Evolutionary conservation across 2,329 filamentous ascomycete species (phyloP).

Genomic region (Diaporthe batatas): DNA sequence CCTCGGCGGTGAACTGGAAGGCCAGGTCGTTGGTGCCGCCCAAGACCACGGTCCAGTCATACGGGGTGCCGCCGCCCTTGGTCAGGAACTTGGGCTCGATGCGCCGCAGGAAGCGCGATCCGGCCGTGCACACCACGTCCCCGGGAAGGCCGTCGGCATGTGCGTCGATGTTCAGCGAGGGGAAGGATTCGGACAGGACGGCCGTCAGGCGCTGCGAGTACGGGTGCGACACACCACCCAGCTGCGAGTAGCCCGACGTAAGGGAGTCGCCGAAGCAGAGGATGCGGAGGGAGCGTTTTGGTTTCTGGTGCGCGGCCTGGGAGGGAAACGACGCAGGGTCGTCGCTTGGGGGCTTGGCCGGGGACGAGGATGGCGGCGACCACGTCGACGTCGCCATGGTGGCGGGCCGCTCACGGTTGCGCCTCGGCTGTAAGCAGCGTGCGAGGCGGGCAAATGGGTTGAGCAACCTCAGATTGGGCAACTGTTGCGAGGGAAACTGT

Average conservation of each 20-base stretch:
- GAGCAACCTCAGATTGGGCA: conserved; percentile 18
- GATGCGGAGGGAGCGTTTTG: conserved; percentile 58
- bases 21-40: conserved; percentile 74
- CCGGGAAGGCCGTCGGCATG: conserved; percentile 64
- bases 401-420: conserved; percentile 13
- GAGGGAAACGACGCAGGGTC: neutral
- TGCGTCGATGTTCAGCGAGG: conserved; percentile 48
- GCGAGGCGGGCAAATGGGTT: conserved; percentile 2
- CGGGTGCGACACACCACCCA: conserved; percentile 56
- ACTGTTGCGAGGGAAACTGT: neutral
- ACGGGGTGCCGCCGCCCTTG: conserved; percentile 47
- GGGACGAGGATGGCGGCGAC: neutral
- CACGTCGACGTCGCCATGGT: conserved; percentile 11
- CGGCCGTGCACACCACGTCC: conserved; percentile 59
- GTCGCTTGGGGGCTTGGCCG: neutral
- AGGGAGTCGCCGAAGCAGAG: conserved; percentile 77
- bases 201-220: conserved; percentile 65
- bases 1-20: conserved; percentile 50
- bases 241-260: conserved; percentile 66
- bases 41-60: conserved; percentile 70
- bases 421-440: conserved; percentile 12
- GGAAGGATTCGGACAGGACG: conserved; percentile 61
- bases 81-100: conserved; percentile 47
- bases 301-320: conserved; percentile 1
- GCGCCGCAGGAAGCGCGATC: conserved; percentile 44